These are phyloP conservation scores for Ustilaginoidea virens DNA, from an alignment of 2,329 filamentous ascomycete genomes.

Conservation along the genomic window DNA sequence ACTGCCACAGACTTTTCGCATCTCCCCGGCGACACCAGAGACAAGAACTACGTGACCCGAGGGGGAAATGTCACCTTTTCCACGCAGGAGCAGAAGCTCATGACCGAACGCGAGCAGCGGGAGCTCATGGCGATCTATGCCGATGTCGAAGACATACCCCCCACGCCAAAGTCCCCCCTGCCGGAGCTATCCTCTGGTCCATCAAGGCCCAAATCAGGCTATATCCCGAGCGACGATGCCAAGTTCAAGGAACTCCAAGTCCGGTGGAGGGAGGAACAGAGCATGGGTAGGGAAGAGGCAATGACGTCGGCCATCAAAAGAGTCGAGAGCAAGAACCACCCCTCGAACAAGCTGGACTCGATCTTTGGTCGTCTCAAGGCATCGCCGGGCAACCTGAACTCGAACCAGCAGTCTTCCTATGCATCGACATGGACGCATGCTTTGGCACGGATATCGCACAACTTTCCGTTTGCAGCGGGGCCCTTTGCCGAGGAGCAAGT, in stretches of 20 bases:
- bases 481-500: slow-evolving; percentile 24
- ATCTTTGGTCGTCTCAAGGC: slow-evolving; percentile 22
- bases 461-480: slow-evolving; percentile 15
- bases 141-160: slow-evolving; percentile 36
- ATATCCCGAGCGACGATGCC: slow-evolving; percentile 23
- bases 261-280: slow-evolving; percentile 31
- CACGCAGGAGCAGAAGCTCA: slow-evolving; percentile 39
- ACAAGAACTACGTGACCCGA: slow-evolving; percentile 35
- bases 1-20: slow-evolving; percentile 28
- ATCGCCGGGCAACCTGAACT: neutral
- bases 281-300: slow-evolving; percentile 27
- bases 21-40: slow-evolving; percentile 28
- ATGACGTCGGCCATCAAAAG: slow-evolving; percentile 27
- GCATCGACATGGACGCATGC: too few species aligned
- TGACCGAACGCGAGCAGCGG: slow-evolving; percentile 39
- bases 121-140: slow-evolving; percentile 48
- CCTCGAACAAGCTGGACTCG: slow-evolving; percentile 22
- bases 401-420: slow-evolving; percentile 7
- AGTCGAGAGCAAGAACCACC: slow-evolving; percentile 21
- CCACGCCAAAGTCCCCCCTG: slow-evolving; percentile 38
- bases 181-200: slow-evolving; percentile 14
- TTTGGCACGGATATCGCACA: slow-evolving; percentile 7
- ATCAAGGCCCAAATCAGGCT: slow-evolving; percentile 13
- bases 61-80: slow-evolving; percentile 35
- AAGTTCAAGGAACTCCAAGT: slow-evolving; percentile 32